Conservation (phyloP, 768 basidiomycete species). For the Podaxis sp. region DNA sequence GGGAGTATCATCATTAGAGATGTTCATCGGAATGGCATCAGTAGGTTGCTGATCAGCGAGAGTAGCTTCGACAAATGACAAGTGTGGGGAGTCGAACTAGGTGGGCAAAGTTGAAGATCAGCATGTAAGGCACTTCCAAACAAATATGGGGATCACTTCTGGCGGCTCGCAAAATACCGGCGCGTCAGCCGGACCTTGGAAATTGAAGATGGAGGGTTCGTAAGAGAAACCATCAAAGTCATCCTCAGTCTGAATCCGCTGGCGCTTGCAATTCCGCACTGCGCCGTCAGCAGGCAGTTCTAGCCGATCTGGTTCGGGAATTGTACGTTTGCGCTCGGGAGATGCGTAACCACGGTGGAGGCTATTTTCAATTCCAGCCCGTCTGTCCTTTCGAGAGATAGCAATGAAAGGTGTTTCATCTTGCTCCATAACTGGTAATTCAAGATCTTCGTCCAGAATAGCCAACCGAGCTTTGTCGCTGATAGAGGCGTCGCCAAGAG, state of each 20-base stretch:
- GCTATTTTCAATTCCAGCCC: background rate
- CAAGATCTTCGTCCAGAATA: background rate
- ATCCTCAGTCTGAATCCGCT: background rate
- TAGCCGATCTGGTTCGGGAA: background rate
- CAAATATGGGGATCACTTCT: background rate
- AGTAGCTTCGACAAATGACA: background rate
- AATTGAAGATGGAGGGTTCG: conserved; percentile 3
- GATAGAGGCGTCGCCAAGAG: background rate
- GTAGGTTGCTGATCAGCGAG: background rate
- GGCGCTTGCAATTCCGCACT: background rate
- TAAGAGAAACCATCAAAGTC: background rate
- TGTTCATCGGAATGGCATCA: background rate
- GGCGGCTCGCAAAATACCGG: background rate
- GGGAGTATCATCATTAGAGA: background rate
- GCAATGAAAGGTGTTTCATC: background rate
- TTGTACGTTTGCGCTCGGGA: no score
- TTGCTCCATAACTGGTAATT: background rate
- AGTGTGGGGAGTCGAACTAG: no score
- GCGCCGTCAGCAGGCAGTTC: no score
- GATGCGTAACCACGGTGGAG: background rate
- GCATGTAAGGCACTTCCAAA: background rate
- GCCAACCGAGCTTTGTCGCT: background rate
- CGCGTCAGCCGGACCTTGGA: background rate
- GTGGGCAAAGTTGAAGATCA: background rate
- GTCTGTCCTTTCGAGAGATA: background rate